Evolutionary conservation across 345 rosid species (phyloP), one percentile per base, ranked within the genome.

Genomic region (Rhodamnia argentea): DNA sequence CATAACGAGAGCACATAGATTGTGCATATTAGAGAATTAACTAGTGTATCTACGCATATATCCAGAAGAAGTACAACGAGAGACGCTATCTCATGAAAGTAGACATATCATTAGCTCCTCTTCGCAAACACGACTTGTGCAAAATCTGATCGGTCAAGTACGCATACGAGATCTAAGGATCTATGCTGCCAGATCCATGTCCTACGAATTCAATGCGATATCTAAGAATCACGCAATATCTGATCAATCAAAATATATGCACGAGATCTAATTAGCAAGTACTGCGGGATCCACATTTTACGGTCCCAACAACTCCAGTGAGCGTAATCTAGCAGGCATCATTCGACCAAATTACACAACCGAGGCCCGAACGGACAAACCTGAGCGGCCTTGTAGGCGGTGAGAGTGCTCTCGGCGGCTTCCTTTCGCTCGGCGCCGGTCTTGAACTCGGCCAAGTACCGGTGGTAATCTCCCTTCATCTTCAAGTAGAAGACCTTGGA

Each of bases 381-480:
- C 98, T 96, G 97, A 91, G 99, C 98, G 26, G 98, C 50, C 90
- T 95, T 96, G 91, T 95, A 96, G 82, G 98, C 96, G 78, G 94
- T 89, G 83, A 96, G 96, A 26, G 97, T 96, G 37, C 93, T 93
- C 88, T 96, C 97, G 5, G 97, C 98, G 24, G 98, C 97, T 75
- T 94, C 97, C 89, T 96, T 96, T 86, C 98, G 92, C 90, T 96
- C 98, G 58, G 95, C 91, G 54, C 95, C 94, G 58, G 93, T 90
- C 90, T 96, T 93, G 86, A 95, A 95, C 95, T 96, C 98, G 54
- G 98, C 97, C 86, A 95, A 87, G 90, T 96, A 96, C 90, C 98
- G 91, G 82, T 95, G 98, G 82, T 95, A 96, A 85, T 96, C 97
- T 10, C 97, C 98, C 90, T 96, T 96, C 99, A 96, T 96, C 92